phyloP scores from a whole-genome alignment of 2,329 filamentous ascomycete species.

The Talaromyces islandicus region DNA sequence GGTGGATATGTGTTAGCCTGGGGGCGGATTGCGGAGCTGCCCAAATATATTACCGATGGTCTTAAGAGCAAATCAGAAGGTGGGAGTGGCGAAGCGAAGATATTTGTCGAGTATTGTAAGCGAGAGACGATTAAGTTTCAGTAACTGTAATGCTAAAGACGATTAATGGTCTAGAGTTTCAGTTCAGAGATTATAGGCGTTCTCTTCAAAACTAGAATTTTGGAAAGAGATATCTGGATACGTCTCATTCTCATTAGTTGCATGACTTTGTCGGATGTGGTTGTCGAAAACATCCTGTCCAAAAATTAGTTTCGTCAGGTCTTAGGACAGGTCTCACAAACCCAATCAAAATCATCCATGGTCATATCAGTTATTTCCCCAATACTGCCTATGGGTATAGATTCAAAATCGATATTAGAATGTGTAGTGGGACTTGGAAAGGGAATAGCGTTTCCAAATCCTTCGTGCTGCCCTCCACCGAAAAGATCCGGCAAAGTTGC shows the following conservation, averaged over 20 bases:
- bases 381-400: background rate
- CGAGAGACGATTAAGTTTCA: slow-evolving; percentile 4
- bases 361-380: background rate
- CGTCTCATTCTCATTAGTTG: background rate
- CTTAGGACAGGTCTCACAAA: background rate
- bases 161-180: background rate
- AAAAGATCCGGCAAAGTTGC: background rate
- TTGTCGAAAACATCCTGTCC: slow-evolving; percentile 1
- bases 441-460: background rate
- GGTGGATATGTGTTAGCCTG: slow-evolving; percentile 42
- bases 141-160: background rate
- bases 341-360: slow-evolving; percentile 3
- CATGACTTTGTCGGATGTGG: background rate
- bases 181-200: background rate
- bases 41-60: slow-evolving; percentile 19
- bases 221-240: background rate
- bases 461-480: background rate
- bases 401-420: background rate
- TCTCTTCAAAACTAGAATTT: background rate
- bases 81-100: slow-evolving; percentile 23
- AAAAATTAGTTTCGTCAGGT: background rate
- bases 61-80: slow-evolving; percentile 18
- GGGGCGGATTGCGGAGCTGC: slow-evolving; percentile 33
- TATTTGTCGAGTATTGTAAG: slow-evolving; percentile 36
- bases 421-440: background rate